Evolutionary conservation across 2,329 filamentous ascomycete species (phyloP), one percentile per base, ranked within the genome.

Genomic region (Xylaria sp.): DNA sequence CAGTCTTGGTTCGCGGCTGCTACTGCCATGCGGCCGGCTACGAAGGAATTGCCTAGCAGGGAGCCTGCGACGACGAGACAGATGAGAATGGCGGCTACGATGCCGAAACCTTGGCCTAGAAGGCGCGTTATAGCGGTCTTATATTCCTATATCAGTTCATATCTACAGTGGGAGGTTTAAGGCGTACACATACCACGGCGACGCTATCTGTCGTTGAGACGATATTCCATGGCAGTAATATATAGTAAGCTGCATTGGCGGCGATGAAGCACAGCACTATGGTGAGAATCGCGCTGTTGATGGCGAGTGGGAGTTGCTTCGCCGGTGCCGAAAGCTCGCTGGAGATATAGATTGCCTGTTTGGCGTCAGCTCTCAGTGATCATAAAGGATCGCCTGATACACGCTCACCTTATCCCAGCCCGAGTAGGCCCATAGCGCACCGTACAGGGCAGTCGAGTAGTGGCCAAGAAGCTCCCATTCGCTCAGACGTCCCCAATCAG

Each of bases 341-440:
- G 0, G 84, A 83, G 53, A 88, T 79, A 69, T 87, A 88, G 57
- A 87, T 83, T 3, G 85, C 85, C 84, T 85, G 5, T 17, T 25
- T 13, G 3, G 22, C 3, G 47, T 69, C 10, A 5, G 39, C 22
- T 33, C 10, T 51, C 1, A 10, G 13, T 25, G 25, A 36, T 29
- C 9, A 29, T n/a, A 1, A 13, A 38, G 7, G 33, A 9, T 31
- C 27, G n/a, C 1, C 44, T 22, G 25, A 2, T 17, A 11, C 1
- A 22, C 53, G 20, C 81, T 78, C 44, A 86, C 86, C 78, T 89
- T 90, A 62, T 90, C 88, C 88, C 88, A 90, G 0, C 88, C 88
- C 0, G 86, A 88, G 66, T 89, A 90, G 0, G 86, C 88, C 88
- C 87, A 90, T 0, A 90, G 73, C 0, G 86, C 87, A 0, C 84